Percentiles rank a stretch among this genome's conserved stretches.
phyloP scores from a whole-genome alignment of 192 early-diverging fungal genomes.

The Podochytrium sp. region DNA sequence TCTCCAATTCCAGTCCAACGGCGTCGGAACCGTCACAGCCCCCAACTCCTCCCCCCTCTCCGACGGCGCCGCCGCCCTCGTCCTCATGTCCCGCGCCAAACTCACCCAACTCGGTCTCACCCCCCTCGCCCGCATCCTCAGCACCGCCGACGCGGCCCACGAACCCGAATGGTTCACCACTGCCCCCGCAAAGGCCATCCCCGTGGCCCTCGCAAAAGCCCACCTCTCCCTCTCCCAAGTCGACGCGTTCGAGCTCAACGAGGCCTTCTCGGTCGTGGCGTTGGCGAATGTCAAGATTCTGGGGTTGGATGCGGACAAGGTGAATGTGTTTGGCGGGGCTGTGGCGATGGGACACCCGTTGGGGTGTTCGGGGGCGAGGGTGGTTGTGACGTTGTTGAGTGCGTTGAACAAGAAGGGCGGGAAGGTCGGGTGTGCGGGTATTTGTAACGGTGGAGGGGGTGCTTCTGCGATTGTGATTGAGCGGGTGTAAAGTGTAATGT shows the following conservation, averaged over 20 bases:
- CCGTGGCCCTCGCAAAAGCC: constrained; percentile 88
- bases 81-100: constrained; percentile 78
- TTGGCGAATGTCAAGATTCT: constrained; percentile 86
- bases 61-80: constrained; percentile 93
- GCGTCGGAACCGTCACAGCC: constrained; percentile 90
- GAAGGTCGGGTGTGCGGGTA: constrained; percentile 87
- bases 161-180: constrained; percentile 93
- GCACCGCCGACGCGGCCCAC: constrained; percentile 87
- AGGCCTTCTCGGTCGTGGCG: constrained; percentile 96
- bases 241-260: constrained; percentile 94
- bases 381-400: constrained; percentile 80
- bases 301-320: constrained; percentile 69
- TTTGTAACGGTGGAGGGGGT: constrained; percentile 97
- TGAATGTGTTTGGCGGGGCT: constrained; percentile 95
- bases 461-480: constrained; percentile 86
- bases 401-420: constrained; percentile 62
- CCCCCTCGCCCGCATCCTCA: constrained; percentile 84
- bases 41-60: constrained; percentile 89
- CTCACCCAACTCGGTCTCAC: constrained; percentile 76
- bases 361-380: constrained; percentile 92
- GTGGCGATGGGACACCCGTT: constrained; percentile 97
- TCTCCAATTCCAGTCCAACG: no score
- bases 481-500: constrained; percentile 44
- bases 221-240: constrained; percentile 76
- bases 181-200: constrained; percentile 91